Conservation (phyloP, 345 rosid species). For the Hevea brasiliensis region DNA sequence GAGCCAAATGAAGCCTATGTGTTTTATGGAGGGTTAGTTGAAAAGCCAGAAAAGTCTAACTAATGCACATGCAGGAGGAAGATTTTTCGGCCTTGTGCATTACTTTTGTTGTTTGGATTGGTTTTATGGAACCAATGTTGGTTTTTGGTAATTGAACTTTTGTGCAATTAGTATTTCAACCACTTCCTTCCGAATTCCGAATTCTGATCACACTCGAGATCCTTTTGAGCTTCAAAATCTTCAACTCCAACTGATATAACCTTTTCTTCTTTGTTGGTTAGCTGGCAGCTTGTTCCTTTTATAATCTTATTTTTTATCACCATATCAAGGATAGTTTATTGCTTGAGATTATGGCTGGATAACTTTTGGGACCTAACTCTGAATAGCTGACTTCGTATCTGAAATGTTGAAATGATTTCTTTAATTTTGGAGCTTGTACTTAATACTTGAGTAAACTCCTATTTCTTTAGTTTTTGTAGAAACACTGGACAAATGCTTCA, state of each 20-base stretch:
- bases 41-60: too few relatives aligned
- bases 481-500: conserved; percentile 97
- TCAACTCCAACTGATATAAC: not conserved
- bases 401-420: too few relatives aligned
- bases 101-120: not conserved
- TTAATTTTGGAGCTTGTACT: conserved; percentile 21
- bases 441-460: conserved; percentile 21
- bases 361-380: not conserved
- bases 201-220: not conserved
- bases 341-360: not conserved
- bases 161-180: not conserved
- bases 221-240: not conserved
- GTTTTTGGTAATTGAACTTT: not conserved
- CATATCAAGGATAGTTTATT: not conserved
- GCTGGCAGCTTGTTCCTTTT: not conserved
- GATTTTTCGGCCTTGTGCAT: not conserved
- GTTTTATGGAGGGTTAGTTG: too few relatives aligned
- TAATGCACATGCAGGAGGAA: not conserved
- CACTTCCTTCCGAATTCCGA: not conserved
- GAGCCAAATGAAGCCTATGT: too few relatives aligned
- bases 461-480: conserved; percentile 82
- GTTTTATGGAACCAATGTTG: not conserved
- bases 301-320: too few relatives aligned
- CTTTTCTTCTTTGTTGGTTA: not conserved
- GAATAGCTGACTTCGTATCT: too few relatives aligned